A percentile compares a stretch with the other conserved stretches of the same genome.
phyloP scores from a whole-genome alignment of 768 basidiomycete species.

The Rhizopogon rudus region DNA sequence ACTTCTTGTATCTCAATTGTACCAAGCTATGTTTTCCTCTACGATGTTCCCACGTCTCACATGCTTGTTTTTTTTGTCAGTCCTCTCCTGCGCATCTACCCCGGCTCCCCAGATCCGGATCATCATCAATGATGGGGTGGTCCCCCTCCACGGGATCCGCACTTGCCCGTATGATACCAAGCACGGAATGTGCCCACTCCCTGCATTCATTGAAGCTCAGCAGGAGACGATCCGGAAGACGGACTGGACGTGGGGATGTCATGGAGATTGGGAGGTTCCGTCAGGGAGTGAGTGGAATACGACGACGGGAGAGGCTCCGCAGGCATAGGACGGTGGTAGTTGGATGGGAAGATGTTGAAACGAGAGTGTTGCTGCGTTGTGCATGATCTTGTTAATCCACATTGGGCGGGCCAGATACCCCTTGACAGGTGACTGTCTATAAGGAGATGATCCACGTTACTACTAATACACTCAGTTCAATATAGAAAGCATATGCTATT shows the following conservation, averaged over 20 bases:
- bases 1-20: neutral
- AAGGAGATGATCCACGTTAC: neutral
- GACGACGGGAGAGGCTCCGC: neutral
- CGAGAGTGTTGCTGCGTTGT: neutral
- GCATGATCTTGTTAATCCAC: neutral
- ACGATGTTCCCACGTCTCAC: neutral
- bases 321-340: neutral
- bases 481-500: neutral
- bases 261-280: constrained; percentile 71
- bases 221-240: constrained; percentile 57
- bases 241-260: constrained; percentile 74
- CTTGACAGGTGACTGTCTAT: neutral
- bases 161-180: constrained; percentile 59
- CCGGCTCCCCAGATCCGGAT: constrained; percentile 61
- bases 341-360: neutral
- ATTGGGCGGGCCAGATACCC: neutral
- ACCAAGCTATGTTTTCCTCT: neutral
- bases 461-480: neutral
- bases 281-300: constrained; percentile 57
- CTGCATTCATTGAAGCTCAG: constrained; percentile 66
- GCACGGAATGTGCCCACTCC: constrained; percentile 69
- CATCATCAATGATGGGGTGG: constrained; percentile 85
- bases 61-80: constrained; percentile 29
- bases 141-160: constrained; percentile 70
- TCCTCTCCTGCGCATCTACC: constrained; percentile 56